These are phyloP conservation scores for Aspergillus pseudotamarii DNA, from an alignment of 2,329 filamentous ascomycete genomes.

Conservation along the genomic window DNA sequence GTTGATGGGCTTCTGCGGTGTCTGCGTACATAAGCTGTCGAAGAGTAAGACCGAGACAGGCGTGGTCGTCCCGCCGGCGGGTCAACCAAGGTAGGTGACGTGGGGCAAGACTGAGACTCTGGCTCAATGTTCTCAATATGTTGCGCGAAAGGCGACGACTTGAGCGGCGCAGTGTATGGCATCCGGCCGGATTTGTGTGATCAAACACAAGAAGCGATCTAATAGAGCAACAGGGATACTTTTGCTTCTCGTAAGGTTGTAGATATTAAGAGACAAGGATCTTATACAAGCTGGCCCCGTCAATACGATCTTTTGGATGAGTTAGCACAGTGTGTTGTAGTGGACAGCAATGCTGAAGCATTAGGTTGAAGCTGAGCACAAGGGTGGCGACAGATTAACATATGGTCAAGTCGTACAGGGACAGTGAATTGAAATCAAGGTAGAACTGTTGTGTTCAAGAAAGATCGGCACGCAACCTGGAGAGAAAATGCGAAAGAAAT, in stretches of 20 bases:
- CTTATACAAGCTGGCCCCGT: conserved; percentile 11
- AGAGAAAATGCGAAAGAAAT: conserved; percentile 5
- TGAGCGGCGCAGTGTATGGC: conserved; percentile 54
- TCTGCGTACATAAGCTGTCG: conserved; percentile 63
- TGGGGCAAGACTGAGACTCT: conserved; percentile 30
- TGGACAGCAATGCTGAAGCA: background rate
- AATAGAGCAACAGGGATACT: conserved; percentile 1
- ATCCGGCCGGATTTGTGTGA: conserved; percentile 46
- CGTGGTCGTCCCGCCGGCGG: conserved; percentile 43
- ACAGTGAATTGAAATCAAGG: background rate
- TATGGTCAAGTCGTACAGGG: background rate
- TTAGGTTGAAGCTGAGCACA: background rate
- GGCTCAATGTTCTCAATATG: conserved; percentile 55
- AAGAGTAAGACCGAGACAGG: conserved; percentile 60
- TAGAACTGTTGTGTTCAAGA: no score
- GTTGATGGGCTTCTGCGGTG: conserved; percentile 62
- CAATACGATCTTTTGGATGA: conserved; percentile 13
- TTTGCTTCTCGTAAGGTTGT: background rate
- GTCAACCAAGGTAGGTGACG: conserved; percentile 19
- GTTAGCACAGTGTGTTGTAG: conserved; percentile 13
- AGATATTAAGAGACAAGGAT: conserved; percentile 7
- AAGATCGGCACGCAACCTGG: background rate
- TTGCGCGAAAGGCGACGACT: conserved; percentile 59
- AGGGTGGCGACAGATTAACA: background rate
- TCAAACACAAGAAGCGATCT: conserved; percentile 30